phyloP scores from a whole-genome alignment of 805 yeast genomes.

The Saturnispora kantuleensis region DNA sequence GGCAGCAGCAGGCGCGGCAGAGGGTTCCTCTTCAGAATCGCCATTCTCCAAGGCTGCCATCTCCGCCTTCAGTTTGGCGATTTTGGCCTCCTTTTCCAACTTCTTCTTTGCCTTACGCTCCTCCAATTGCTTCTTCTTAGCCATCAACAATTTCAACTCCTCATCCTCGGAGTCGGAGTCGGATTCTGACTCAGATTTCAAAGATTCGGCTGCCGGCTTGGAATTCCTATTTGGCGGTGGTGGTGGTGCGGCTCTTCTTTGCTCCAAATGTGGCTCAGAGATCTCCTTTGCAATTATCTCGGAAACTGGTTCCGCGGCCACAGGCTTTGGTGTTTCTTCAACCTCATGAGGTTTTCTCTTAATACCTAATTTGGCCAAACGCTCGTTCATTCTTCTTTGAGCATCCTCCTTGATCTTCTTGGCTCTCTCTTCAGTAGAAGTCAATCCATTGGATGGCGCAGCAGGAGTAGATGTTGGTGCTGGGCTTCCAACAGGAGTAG shows the following conservation, averaged over 20 bases:
- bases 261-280: too few species aligned
- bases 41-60: constrained; percentile 44
- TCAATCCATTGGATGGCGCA: neutral
- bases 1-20: constrained; percentile 2
- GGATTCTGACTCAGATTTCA: constrained; percentile 11
- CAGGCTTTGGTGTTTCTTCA: constrained; percentile 12
- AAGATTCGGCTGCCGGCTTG: neutral
- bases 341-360: constrained; percentile 6
- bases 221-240: constrained; percentile 13
- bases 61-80: constrained; percentile 48
- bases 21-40: constrained; percentile 16
- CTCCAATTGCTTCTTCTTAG: constrained; percentile 39
- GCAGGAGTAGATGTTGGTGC: constrained; percentile 2
- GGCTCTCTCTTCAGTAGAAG: constrained; percentile 55
- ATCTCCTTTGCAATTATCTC: neutral
- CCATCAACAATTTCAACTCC: constrained; percentile 34
- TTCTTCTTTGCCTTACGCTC: constrained; percentile 27
- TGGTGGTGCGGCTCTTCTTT: constrained; percentile 12
- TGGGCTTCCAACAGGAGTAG: constrained; percentile 7
- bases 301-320: constrained; percentile 4
- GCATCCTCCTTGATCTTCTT: constrained; percentile 79
- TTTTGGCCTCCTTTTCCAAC: constrained; percentile 48
- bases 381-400: constrained; percentile 71
- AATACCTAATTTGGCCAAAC: constrained; percentile 73
- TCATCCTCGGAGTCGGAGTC: constrained; percentile 36